Evolutionary conservation across 805 yeast genomes (phyloP), one percentile per base, ranked within the genome.

Genomic region (Kodamaea kaohsiungensis): DNA sequence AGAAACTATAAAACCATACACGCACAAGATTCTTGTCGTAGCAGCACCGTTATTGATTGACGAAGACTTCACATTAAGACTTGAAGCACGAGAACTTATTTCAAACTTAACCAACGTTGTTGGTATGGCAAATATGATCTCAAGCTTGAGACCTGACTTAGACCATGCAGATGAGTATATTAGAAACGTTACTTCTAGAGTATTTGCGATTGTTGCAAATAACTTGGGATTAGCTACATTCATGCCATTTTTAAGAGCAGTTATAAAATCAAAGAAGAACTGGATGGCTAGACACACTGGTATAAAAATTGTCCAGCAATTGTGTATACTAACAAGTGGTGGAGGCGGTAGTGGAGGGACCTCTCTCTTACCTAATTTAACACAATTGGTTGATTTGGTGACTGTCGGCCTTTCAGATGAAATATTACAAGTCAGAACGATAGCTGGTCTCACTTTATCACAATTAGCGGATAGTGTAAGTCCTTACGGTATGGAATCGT

Each of bases 401-500:
- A 66, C 71, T 1, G 80, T 80, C 1, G 82, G 87, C 0, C 61
- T 93, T 15, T 71, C 73, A 0, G 97, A 91, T 69, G 89, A 85
- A 49, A 86, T 87, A 53, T 65, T 83, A 10, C 84, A 81, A 45
- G 88, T 91, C 0, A 75, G 96, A 53, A 80, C 82, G 1, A 78
- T 85, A 10, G 78, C 96, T 0, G 96, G 96, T 0, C 72, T 78
- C 37, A 85, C 97, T 0, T 63, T 92, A 1, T 74, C 92, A 0
- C 80, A 86, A 1, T 68, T 93, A 35, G 98, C 98, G 0, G 92
- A 89, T 49, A 85, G 89, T 7, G 82, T 91, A 3, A 77, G 83
- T 18, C 98, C 98, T 0, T 90, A 88, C 69, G 99, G 98, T 46
- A 87, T 89, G 53, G 97, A 90, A 61, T 84, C 93, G 0, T 92